Percentiles rank a stretch among this genome's conserved stretches.
Conservation (phyloP, 768 basidiomycete genomes). For the Russula abietina region DNA sequence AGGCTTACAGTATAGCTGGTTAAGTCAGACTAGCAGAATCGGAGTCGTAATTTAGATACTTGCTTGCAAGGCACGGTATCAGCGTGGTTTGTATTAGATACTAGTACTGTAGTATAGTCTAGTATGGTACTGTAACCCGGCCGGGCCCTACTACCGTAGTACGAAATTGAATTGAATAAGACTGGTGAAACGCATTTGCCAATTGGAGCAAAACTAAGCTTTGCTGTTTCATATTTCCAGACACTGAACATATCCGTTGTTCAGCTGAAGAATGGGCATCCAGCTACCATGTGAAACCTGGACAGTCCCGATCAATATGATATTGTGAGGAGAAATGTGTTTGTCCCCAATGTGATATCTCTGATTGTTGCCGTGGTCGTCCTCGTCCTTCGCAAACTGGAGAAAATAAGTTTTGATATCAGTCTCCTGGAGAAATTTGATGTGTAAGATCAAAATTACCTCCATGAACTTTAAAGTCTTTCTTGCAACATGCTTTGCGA, state of each 20-base stretch:
- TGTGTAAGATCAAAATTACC: background rate
- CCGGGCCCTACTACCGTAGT: too few species aligned
- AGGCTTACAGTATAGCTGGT: too few species aligned
- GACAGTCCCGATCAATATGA: conserved; percentile 8
- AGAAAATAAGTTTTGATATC: background rate
- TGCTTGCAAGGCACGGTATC: background rate
- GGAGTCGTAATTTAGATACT: too few species aligned
- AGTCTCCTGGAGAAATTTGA: background rate
- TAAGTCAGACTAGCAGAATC: too few species aligned
- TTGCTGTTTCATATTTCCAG: background rate
- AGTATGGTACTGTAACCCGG: background rate
- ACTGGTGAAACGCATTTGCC: background rate
- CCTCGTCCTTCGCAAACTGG: background rate
- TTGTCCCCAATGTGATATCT: background rate
- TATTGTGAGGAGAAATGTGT: background rate
- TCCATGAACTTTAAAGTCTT: conserved; percentile 4
- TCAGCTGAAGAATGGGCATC: conserved; percentile 19
- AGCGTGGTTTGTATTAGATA: background rate
- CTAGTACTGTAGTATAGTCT: background rate
- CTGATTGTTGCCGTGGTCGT: too few species aligned
- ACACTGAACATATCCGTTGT: background rate
- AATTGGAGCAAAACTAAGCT: background rate
- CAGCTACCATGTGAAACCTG: conserved; percentile 18
- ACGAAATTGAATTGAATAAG: background rate
- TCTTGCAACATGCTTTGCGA: conserved; percentile 14